Conservation (phyloP, 257 asterid genomes). For the Apocynum venetum region DNA sequence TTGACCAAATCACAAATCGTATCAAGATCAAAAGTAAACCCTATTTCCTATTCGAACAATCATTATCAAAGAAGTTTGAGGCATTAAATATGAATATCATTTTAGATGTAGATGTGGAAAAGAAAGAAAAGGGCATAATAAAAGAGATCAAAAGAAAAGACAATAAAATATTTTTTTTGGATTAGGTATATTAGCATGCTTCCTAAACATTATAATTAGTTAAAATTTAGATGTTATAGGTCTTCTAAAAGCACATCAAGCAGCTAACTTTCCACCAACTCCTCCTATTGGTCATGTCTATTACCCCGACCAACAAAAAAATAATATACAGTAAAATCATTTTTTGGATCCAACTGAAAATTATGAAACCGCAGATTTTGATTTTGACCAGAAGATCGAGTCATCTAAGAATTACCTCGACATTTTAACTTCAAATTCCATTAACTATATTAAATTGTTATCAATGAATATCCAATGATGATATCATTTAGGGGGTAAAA, state of each 20-base stretch:
- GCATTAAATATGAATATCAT: background rate
- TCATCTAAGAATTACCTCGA: background rate
- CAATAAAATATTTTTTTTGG: constrained; percentile 12
- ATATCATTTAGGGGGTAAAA: background rate
- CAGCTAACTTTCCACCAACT: constrained; percentile 14
- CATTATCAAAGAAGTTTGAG: constrained; percentile 9
- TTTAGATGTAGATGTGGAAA: background rate
- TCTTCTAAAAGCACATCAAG: constrained; percentile 2
- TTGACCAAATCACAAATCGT: constrained; percentile 7
- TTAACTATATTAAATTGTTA: no score
- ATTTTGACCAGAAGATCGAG: background rate
- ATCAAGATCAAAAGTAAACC: background rate
- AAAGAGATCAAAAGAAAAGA: background rate
- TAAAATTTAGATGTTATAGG: constrained; percentile 7
- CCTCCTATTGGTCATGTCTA: constrained; percentile 9
- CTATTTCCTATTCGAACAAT: constrained; percentile 7
- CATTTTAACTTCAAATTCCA: background rate
- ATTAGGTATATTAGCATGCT: constrained; percentile 21
- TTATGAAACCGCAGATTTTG: background rate
- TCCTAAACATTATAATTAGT: background rate
- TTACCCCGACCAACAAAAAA: constrained; percentile 1
- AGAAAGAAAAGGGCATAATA: background rate
- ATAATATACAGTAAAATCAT: background rate
- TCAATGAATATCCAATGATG: background rate
- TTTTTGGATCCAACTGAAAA: background rate